Conservation (phyloP, 805 yeast genomes). For the Saturnispora halmiae region DNA sequence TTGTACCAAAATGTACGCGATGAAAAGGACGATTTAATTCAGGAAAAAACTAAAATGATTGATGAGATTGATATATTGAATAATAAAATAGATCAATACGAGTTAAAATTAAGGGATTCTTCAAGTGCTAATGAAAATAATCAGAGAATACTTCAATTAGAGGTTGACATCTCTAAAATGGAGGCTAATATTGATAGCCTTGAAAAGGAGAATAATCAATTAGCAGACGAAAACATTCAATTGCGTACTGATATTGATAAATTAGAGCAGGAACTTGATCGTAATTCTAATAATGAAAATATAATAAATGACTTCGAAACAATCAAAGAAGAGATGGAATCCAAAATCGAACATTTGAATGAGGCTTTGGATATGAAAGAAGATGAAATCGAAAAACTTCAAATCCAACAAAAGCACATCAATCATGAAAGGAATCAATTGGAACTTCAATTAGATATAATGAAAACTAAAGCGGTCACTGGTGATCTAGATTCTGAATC, state of each 20-base stretch:
- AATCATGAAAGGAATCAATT: conserved; percentile 4
- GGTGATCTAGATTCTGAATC: not conserved
- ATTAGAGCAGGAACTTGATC: conserved; percentile 14
- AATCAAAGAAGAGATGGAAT: conserved; percentile 20
- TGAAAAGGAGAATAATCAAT: conserved; percentile 6
- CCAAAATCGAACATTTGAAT: conserved; percentile 16
- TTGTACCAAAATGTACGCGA: conserved; percentile 4
- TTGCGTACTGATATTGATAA: conserved; percentile 7
- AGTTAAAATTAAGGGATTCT: conserved; percentile 4
- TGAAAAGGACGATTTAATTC: conserved; percentile 7
- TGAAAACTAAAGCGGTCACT: conserved; percentile 7
- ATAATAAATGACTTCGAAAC: conserved; percentile 20
- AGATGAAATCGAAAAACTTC: conserved; percentile 10
- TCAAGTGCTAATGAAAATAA: not conserved
- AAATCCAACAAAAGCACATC: conserved; percentile 1
- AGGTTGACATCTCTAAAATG: not conserved
- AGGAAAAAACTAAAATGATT: conserved; percentile 21
- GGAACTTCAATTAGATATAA: conserved; percentile 1
- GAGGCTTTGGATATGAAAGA: conserved; percentile 8
- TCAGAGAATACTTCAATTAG: not conserved
- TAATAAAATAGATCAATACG: conserved; percentile 13
- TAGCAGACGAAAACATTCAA: conserved; percentile 10
- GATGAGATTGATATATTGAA: conserved; percentile 18
- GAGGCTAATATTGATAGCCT: conserved; percentile 4
- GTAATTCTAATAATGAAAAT: conserved; percentile 2